A percentile compares a stretch with the other conserved stretches of the same genome.
Conservation (phyloP, 768 basidiomycete species). For the Lenzites betulinus region DNA sequence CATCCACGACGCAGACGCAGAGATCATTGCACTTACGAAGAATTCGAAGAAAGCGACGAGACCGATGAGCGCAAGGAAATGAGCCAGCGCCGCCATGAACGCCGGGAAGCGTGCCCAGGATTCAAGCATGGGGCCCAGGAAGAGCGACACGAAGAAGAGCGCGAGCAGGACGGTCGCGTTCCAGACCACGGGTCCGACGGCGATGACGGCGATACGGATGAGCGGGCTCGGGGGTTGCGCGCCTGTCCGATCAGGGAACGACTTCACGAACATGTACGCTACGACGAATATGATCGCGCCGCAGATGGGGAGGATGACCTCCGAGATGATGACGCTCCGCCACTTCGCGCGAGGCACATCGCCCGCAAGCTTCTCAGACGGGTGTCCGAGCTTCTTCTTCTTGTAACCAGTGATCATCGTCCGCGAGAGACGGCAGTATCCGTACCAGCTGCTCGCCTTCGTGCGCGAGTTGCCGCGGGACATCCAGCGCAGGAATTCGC, state of each 20-base stretch:
- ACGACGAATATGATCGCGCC: constrained; percentile 76
- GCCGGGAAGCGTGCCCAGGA: constrained; percentile 87
- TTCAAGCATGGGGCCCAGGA: constrained; percentile 88
- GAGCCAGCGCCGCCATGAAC: constrained; percentile 90
- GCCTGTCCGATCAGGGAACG: constrained; percentile 72
- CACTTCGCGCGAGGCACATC: constrained; percentile 93
- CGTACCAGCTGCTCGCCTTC: constrained; percentile 98
- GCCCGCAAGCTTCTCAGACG: constrained; percentile 94
- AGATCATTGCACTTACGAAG: constrained; percentile 61
- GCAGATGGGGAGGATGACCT: constrained; percentile 80
- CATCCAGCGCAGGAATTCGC: constrained; percentile 99
- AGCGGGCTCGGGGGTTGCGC: constrained; percentile 76
- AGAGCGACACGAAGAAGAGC: constrained; percentile 90
- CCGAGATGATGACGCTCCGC: constrained; percentile 80
- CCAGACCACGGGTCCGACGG: constrained; percentile 93
- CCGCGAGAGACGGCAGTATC: constrained; percentile 95
- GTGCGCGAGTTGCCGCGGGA: constrained; percentile 96
- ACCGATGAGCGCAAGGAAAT: constrained; percentile 79
- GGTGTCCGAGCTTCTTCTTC: constrained; percentile 97
- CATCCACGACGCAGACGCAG: constrained; percentile 17
- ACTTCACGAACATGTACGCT: constrained; percentile 92
- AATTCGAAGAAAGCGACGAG: constrained; percentile 93
- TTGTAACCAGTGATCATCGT: constrained; percentile 99
- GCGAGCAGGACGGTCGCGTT: constrained; percentile 85
- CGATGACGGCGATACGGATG: constrained; percentile 84